Conservation (phyloP, 2,329 filamentous ascomycete species). For the Calcarisporium arbuscula region DNA sequence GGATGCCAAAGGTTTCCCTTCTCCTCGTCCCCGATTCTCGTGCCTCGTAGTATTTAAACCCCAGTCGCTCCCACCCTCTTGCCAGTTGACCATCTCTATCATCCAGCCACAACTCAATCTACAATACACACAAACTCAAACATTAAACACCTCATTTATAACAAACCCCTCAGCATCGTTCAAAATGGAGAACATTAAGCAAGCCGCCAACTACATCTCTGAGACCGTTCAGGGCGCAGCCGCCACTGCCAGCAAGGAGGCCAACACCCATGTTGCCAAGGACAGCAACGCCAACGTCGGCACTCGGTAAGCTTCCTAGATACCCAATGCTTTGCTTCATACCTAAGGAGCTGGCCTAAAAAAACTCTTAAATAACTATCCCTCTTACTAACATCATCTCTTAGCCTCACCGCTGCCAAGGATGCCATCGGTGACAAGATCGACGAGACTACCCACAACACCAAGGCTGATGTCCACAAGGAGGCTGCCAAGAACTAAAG, state of each 20-base stretch:
- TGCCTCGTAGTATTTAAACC: slow-evolving; percentile 16
- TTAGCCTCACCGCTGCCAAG: slow-evolving; percentile 39
- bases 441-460: slow-evolving; percentile 32
- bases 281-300: slow-evolving; percentile 44
- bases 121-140: slow-evolving; percentile 1
- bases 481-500: slow-evolving; percentile 24
- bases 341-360: neutral
- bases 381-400: slow-evolving; percentile 19
- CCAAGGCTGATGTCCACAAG: slow-evolving; percentile 38
- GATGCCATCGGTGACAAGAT: slow-evolving; percentile 44
- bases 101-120: slow-evolving; percentile 1
- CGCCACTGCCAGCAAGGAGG: slow-evolving; percentile 57
- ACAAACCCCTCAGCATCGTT: slow-evolving; percentile 15
- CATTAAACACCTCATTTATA: neutral
- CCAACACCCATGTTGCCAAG: slow-evolving; percentile 66
- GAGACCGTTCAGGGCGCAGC: slow-evolving; percentile 56
- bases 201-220: slow-evolving; percentile 63
- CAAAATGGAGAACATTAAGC: slow-evolving; percentile 49
- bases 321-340: neutral
- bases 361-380: neutral
- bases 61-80: neutral
- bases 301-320: slow-evolving; percentile 42
- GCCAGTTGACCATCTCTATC: neutral
- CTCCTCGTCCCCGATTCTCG: no score
- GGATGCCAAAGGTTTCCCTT: no score